phyloP scores from a whole-genome alignment of 164 flowering plant genomes.

The Macadamia integrifolia region DNA sequence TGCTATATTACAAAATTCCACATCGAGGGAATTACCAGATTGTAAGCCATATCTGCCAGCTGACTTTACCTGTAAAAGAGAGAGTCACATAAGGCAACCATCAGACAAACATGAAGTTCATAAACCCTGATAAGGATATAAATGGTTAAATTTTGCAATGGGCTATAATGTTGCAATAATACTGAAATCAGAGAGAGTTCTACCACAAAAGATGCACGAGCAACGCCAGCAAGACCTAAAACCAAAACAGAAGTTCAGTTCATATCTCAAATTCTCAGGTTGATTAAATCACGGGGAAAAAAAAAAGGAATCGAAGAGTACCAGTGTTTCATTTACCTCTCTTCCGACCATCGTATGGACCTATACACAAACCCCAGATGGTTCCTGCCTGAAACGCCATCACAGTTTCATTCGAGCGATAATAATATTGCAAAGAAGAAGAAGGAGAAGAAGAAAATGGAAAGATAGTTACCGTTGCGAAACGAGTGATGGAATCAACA shows the following conservation, averaged over 20 bases:
- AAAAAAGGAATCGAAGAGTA: neutral
- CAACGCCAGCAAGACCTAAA: constrained; percentile 48
- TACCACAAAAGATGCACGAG: constrained; percentile 59
- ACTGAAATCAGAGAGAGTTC: neutral
- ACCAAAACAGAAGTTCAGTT: neutral
- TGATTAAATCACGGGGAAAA: neutral
- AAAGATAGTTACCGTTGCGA: constrained; percentile 40
- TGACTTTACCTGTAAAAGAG: constrained; percentile 44
- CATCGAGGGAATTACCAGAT: constrained; percentile 45
- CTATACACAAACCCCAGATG: constrained; percentile 60
- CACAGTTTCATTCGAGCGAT: neutral
- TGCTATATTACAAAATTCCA: neutral
- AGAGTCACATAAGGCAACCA: constrained; percentile 6
- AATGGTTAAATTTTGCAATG: neutral
- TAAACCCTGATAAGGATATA: neutral
- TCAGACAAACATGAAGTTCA: neutral
- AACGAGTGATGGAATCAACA: constrained; percentile 50
- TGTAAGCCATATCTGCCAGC: constrained; percentile 42
- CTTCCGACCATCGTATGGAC: constrained; percentile 50
- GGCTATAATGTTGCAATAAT: neutral
- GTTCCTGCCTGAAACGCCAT: constrained; percentile 59
- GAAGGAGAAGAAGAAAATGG: neutral
- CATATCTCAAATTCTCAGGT: neutral
- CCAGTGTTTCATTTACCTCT: constrained; percentile 27
- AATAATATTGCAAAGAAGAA: neutral